These are phyloP conservation scores for Botrytis elliptica DNA, from an alignment of 2,329 filamentous ascomycete genomes.

Conservation along the genomic window DNA sequence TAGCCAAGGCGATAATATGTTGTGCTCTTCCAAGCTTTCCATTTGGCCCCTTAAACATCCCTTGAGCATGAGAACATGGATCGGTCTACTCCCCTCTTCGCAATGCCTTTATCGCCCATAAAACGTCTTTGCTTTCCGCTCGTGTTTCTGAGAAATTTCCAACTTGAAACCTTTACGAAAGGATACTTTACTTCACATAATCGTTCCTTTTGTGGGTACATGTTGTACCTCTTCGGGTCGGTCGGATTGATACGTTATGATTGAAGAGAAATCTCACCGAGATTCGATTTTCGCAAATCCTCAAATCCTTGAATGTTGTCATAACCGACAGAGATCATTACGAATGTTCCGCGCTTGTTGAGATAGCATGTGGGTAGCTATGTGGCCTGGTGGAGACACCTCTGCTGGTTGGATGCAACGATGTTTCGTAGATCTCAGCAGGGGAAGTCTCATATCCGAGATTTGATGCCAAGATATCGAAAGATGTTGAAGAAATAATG, in stretches of 20 bases:
- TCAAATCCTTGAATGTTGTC: not conserved
- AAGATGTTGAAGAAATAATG: slow-evolving; percentile 2
- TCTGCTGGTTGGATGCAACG: not conserved
- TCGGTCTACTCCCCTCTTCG: not conserved
- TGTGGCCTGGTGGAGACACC: not conserved
- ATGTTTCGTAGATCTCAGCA: slow-evolving; percentile 8
- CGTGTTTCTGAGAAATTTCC: not conserved
- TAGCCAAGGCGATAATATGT: slow-evolving; percentile 4
- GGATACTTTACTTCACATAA: not conserved
- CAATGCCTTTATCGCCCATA: not conserved
- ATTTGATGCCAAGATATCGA: slow-evolving; percentile 13
- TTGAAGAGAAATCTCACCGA: not conserved
- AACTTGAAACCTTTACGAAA: not conserved
- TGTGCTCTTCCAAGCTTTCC: not conserved
- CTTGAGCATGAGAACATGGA: not conserved
- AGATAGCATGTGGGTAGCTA: not conserved
- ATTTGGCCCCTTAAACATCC: slow-evolving; percentile 3
- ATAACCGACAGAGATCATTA: slow-evolving; percentile 10
- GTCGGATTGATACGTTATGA: not conserved
- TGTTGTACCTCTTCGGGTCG: not conserved
- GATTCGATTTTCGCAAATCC: not conserved
- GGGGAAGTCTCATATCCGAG: slow-evolving; percentile 11
- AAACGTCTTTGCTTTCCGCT: not conserved
- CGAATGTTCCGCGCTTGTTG: slow-evolving; percentile 14
- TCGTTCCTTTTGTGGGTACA: slow-evolving; percentile 18